Base-by-base conservation (phyloP, 208 protist species). In the Tritrichomonas musculus region DNA sequence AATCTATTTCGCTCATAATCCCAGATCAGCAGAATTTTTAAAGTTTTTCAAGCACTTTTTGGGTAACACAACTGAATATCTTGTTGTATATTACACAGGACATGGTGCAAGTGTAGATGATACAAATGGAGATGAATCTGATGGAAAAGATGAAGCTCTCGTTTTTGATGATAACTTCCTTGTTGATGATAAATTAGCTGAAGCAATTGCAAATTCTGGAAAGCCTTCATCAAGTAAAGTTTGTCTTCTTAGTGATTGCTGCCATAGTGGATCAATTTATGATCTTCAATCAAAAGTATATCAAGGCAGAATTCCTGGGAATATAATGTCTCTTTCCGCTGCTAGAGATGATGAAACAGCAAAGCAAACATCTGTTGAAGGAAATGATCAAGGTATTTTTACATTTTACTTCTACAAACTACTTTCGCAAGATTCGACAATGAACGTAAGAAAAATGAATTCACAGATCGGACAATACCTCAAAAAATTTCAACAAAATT, bases 381-480 rank as follows among this genome's bases (percentile, higher is more conserved):
- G 77, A 11, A 17, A 55, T 11, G 77, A 88, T 5, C 77, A 88
- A 57, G 77, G 77, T 33, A 57, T 88, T 17, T 88, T 88, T 47
- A 88, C 77, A 57, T 88, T 57, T 57, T 57, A 88, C 27, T 88
- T 88, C n/a, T n/a, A n/a, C n/a, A n/a, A n/a, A n/a, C n/a, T n/a
- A n/a, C n/a, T n/a, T n/a, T n/a, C n/a, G n/a, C n/a, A n/a, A n/a
- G n/a, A n/a, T n/a, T n/a, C n/a, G n/a, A n/a, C n/a, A n/a, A n/a
- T n/a, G n/a, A n/a, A n/a, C n/a, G n/a, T n/a, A n/a, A n/a, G n/a
- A n/a, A n/a, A n/a, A n/a, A n/a, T n/a, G n/a, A n/a, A n/a, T n/a
- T n/a, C n/a, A n/a, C n/a, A n/a, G n/a, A 60, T 60, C 53, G 17
- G 17, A 22, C 53, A 60, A 22, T 60, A 60, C 53, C 53, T 60